A percentile compares a stretch with the other conserved stretches of the same genome.
Conservation (phyloP, 768 basidiomycete species). For the Auricularia heimuer region DNA sequence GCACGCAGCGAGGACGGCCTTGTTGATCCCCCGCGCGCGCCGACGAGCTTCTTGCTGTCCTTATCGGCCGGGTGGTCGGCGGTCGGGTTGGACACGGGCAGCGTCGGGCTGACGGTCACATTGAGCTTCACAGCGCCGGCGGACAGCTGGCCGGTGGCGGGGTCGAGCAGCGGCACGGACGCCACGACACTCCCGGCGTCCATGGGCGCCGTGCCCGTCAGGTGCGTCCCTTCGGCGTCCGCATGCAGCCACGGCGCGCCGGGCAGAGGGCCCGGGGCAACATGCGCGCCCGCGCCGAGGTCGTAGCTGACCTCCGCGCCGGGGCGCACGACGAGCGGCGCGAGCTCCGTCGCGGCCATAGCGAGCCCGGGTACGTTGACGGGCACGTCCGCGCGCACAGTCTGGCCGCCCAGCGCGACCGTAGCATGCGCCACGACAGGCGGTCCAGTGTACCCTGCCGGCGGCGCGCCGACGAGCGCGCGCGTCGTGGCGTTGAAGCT, state of each 20-base stretch:
- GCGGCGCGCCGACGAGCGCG: constrained; percentile 59
- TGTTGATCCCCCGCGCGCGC: neutral
- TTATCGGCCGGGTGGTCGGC: neutral
- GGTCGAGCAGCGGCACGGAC: too few relatives aligned
- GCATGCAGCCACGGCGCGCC: too few relatives aligned
- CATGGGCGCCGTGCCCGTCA: too few relatives aligned
- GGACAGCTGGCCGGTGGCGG: too few relatives aligned
- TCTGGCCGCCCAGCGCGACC: constrained; percentile 54
- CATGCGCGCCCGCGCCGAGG: constrained; percentile 21
- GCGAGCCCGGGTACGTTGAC: constrained; percentile 63
- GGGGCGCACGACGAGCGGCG: constrained; percentile 44
- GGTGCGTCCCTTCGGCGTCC: too few relatives aligned
- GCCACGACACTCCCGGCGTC: too few relatives aligned
- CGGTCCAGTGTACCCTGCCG: constrained; percentile 16
- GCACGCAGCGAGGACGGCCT: neutral
- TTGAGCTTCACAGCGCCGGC: too few relatives aligned
- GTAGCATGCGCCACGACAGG: constrained; percentile 16
- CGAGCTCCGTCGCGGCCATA: constrained; percentile 50
- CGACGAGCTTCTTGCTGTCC: neutral
- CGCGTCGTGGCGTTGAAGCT: constrained; percentile 45
- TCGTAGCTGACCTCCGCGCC: constrained; percentile 43
- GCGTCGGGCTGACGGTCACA: too few relatives aligned
- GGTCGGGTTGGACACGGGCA: too few relatives aligned
- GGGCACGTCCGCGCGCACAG: constrained; percentile 49
- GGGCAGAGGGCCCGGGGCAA: neutral